Base-by-base conservation (phyloP, 441 rosid species). In the Corymbia calophylla region DNA sequence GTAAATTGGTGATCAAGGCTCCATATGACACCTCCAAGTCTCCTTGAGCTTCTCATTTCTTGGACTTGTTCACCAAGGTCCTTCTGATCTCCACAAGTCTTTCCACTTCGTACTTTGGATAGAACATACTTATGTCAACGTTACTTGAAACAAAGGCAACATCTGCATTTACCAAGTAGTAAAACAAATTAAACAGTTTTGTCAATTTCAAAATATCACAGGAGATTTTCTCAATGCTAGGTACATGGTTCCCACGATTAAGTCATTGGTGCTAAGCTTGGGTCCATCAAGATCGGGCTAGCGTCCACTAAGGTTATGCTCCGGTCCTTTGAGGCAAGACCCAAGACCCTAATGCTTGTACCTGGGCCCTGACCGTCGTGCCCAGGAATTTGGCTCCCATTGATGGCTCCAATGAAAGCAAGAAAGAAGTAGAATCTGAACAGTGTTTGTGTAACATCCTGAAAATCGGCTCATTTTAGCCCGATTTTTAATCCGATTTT, bases 361-460 rank as follows among this genome's bases (percentile, higher is more conserved):
- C 70, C 35, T 0, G 0, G 1, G 5, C 18, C 68, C 18, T 5
- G 7, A 3, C 19, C 0, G 5, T 62, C 16, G 4, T n/a, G 70
- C 32, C 35, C 31, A 29, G 13, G 35, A 29, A 62, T 13, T 62
- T 29, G 70, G 70, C 70, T 62, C 35, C 70, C 31, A 62, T 9
- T 58, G 0, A 58, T 58, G 64, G 31, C 19, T n/a, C 1, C 1
- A 1, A 25, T 25, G 35, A 96, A 96, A 87, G 94, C 96, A 56
- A 96, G 98, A 94, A 95, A 93, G 96, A 97, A 97, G 93, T 95
- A n/a, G 35, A 62, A 29, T 62, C 32, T 13, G 16, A 62, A 62
- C 15, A n/a, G 35, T 29, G 35, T n/a, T n/a, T n/a, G n/a, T n/a
- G n/a, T n/a, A n/a, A n/a, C n/a, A n/a, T n/a, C n/a, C n/a, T n/a